Conservation (phyloP, 305 asterid species). For the Rubia tinctorum region DNA sequence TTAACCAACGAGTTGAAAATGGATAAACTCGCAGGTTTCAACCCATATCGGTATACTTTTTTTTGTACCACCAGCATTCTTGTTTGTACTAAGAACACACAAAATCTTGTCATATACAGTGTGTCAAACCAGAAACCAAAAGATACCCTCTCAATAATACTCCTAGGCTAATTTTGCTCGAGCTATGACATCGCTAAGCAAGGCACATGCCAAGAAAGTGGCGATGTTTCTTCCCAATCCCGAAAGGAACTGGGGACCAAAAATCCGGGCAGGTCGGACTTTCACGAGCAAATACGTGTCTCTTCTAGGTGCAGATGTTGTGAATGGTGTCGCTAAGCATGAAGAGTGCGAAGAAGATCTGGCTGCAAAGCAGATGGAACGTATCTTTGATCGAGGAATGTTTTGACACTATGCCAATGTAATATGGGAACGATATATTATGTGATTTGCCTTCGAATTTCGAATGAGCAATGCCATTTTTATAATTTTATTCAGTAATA, state of each 20-base stretch:
- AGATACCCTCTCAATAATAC: too few species aligned
- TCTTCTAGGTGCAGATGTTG: slow-evolving; percentile 73
- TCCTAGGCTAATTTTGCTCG: slow-evolving; percentile 85
- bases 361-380: slow-evolving; percentile 57
- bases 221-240: slow-evolving; percentile 95
- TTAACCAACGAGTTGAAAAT: too few species aligned
- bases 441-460: slow-evolving; percentile 9
- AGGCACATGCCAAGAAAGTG: slow-evolving; percentile 92
- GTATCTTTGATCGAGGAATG: slow-evolving; percentile 15
- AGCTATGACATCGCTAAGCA: slow-evolving; percentile 91
- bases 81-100: too few species aligned
- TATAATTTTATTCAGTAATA: slow-evolving; percentile 10
- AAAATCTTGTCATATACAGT: too few species aligned
- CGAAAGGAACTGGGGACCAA: slow-evolving; percentile 97
- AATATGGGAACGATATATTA: neutral
- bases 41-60: too few species aligned
- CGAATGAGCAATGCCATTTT: slow-evolving; percentile 16
- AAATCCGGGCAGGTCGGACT: slow-evolving; percentile 90
- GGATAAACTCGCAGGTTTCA: too few species aligned
- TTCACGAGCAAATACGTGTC: slow-evolving; percentile 82
- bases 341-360: slow-evolving; percentile 54
- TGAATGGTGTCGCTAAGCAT: slow-evolving; percentile 38
- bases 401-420: slow-evolving; percentile 10
- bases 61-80: too few species aligned
- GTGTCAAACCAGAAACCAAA: too few species aligned